Conservation (phyloP, 2,329 filamentous ascomycete species). For the Teratosphaeria zuluensis region DNA sequence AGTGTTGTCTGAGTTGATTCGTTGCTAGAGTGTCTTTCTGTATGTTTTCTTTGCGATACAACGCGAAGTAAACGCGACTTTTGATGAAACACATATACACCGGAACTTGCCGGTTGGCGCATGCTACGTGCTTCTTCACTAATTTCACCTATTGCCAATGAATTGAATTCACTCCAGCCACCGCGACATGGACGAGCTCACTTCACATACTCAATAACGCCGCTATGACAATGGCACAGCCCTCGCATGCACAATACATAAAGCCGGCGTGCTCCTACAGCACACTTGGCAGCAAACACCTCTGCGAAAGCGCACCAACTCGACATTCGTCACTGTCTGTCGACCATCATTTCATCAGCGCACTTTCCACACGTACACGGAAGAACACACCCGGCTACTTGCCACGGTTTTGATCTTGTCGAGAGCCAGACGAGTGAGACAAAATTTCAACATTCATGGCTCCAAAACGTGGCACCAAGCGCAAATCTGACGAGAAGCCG, state of each 20-base stretch:
- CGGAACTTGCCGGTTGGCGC: background rate
- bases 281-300: slow-evolving; percentile 2
- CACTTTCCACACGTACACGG: background rate
- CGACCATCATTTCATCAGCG: background rate
- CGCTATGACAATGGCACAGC: background rate
- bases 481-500: slow-evolving; percentile 7
- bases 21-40: background rate
- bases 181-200: background rate
- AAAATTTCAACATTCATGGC: slow-evolving; percentile 8
- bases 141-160: background rate
- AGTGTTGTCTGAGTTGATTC: background rate
- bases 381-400: background rate
- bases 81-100: background rate
- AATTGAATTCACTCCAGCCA: background rate
- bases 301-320: background rate
- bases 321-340: background rate
- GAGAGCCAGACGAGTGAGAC: background rate
- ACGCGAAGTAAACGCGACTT: background rate
- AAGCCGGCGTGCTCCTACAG: background rate
- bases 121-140: background rate
- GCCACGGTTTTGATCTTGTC: background rate
- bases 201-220: background rate
- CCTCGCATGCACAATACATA: background rate
- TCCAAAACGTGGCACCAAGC: slow-evolving; percentile 14
- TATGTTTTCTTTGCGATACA: background rate